Evolutionary conservation across 495 filamentous ascomycete species (phyloP).

Genomic region (Hypoxylon trugodes): DNA sequence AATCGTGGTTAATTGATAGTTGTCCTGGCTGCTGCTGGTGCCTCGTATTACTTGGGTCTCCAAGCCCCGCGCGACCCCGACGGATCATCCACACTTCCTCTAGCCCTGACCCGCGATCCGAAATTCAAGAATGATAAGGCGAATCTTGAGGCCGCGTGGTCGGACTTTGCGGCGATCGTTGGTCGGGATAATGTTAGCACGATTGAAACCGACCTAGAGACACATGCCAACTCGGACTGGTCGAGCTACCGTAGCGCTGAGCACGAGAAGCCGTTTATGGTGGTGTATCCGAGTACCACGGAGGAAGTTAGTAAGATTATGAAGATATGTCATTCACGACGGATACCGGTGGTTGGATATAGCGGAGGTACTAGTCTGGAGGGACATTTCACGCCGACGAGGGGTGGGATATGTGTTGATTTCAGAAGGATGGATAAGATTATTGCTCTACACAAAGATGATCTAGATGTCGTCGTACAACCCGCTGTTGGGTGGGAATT

Average conservation of each 20-base stretch:
- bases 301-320: constrained; percentile 76
- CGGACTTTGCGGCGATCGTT: constrained; percentile 85
- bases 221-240: constrained; percentile 88
- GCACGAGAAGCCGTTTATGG: constrained; percentile 60
- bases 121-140: constrained; percentile 73
- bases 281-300: constrained; percentile 72
- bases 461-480: constrained; percentile 84
- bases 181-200: constrained; percentile 89
- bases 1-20: constrained; percentile 44
- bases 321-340: constrained; percentile 74
- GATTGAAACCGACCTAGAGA: constrained; percentile 66
- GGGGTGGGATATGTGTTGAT: constrained; percentile 80
- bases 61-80: constrained; percentile 65
- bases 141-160: constrained; percentile 92
- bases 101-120: constrained; percentile 66
- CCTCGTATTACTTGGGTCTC: constrained; percentile 77
- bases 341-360: constrained; percentile 79
- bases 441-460: constrained; percentile 71
- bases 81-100: constrained; percentile 75
- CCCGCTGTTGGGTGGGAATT: constrained; percentile 82
- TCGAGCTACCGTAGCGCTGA: constrained; percentile 73
- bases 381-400: constrained; percentile 78
- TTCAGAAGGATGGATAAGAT: constrained; percentile 81
- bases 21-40: constrained; percentile 65
- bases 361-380: constrained; percentile 82